Evolutionary conservation across 1,284 basidiomycete genomes (phyloP).

Genomic region (Cryptococcus hybrid): DNA sequence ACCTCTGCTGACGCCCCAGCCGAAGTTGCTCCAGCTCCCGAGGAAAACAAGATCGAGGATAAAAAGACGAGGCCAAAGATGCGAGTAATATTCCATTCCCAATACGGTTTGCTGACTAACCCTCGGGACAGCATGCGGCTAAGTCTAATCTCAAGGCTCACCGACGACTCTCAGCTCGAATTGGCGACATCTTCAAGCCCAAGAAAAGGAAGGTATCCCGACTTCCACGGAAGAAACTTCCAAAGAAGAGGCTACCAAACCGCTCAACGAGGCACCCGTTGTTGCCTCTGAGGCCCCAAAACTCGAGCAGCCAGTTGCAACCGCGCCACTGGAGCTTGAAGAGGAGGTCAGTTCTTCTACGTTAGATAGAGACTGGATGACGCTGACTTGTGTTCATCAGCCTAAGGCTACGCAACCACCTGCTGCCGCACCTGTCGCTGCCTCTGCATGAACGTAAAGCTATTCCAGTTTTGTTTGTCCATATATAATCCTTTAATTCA

Average conservation of each 20-base stretch:
- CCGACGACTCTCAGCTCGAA: constrained; percentile 44
- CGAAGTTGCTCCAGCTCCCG: constrained; percentile 18
- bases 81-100: constrained; percentile 5
- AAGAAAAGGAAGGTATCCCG: constrained; percentile 42
- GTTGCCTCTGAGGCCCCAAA: constrained; percentile 35
- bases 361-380: not conserved
- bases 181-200: constrained; percentile 34
- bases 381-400: constrained; percentile 9
- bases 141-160: constrained; percentile 38
- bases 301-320: constrained; percentile 35
- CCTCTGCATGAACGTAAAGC: constrained; percentile 29
- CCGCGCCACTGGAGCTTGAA: constrained; percentile 44
- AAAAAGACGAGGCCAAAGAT: constrained; percentile 16
- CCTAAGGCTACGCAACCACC: constrained; percentile 14
- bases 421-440: constrained; percentile 16
- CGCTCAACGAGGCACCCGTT: constrained; percentile 11
- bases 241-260: constrained; percentile 18
- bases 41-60: constrained; percentile 5
- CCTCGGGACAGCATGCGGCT: constrained; percentile 3
- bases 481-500: constrained; percentile 1
- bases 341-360: constrained; percentile 33
- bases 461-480: constrained; percentile 15
- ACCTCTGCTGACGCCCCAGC: constrained; percentile 8
- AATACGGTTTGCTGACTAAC: constrained; percentile 1
- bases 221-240: constrained; percentile 24